Evolutionary conservation across 805 yeast species (phyloP).

Genomic region (Candida maris): DNA sequence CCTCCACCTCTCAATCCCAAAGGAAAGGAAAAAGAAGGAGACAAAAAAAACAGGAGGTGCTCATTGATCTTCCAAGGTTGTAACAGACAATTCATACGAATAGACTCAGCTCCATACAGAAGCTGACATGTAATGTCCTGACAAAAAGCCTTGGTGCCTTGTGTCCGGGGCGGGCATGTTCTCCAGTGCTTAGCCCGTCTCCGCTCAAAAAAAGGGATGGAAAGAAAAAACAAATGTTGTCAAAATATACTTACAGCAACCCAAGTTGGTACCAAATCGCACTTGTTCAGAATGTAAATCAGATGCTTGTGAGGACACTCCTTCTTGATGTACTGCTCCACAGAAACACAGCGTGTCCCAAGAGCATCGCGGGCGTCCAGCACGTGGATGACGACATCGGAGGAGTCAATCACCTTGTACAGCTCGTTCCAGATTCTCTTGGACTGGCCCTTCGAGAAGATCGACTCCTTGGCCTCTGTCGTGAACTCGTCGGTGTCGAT

Average conservation of each 20-base stretch:
- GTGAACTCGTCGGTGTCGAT: conserved; percentile 75
- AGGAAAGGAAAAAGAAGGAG: too few species aligned
- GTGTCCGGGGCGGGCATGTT: neutral
- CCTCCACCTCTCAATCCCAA: too few species aligned
- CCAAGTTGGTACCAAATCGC: conserved; percentile 99
- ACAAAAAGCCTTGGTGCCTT: conserved; percentile 76
- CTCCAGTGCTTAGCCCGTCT: conserved; percentile 3
- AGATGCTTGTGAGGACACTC: conserved; percentile 97
- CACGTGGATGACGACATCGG: conserved; percentile 95
- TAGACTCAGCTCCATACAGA: conserved; percentile 11
- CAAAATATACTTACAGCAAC: conserved; percentile 84
- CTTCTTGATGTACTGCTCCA: conserved; percentile 86
- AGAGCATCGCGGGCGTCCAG: conserved; percentile 96
- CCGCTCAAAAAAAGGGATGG: conserved; percentile 7
- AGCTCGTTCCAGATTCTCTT: conserved; percentile 98
- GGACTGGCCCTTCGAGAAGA: conserved; percentile 95
- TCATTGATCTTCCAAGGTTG: conserved; percentile 89
- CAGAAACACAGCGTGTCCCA: conserved; percentile 92
- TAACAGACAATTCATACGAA: conserved; percentile 79
- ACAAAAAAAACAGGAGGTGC: conserved; percentile 46
- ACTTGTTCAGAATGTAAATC: conserved; percentile 90
- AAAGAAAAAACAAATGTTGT: too few species aligned
- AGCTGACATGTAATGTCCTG: conserved; percentile 54
- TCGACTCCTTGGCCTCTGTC: conserved; percentile 90
- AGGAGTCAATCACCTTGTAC: conserved; percentile 94